Evolutionary conservation across 2,329 filamentous ascomycete species (phyloP), one percentile per base, ranked within the genome.

Genomic region (Raffaelea albimanens): DNA sequence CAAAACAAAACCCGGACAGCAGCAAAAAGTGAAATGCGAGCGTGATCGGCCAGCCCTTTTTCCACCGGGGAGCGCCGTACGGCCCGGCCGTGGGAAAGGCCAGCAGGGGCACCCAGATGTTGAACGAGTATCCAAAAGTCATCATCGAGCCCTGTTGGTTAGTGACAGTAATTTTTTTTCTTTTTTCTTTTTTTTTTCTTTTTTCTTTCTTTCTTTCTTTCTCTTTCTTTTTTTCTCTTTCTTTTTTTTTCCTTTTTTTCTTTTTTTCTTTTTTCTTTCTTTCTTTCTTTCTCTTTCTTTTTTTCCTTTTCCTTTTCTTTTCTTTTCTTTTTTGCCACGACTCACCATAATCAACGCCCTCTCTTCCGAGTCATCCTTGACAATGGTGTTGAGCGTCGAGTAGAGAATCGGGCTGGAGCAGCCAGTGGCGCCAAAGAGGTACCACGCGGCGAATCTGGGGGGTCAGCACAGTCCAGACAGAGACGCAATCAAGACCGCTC

Each of bases 31-130:
- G 65, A 44, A 75, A 75, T 0, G 62, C 64, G 43, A 73, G 63
- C 2, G 68, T 65, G 5, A 72, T 64, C 0, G 70, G 68, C 61
- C 70, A 75, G 0, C 71, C 71, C 25, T 69, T 70, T 2, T 57
- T 65, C 72, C 71, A 75, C 31, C 65, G 59, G 0, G 71, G 71
- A 0, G 68, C 68, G 3, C 67, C 65, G 25, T 66, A 53, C 0
- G 60, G 57, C 1, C 67, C 67, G 1, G 64, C 65, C 1, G 67
- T 69, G 0, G 67, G 68, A 49, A 67, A 71, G 2, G 67, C 55
- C 2, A 70, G 55, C 5, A 70, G 58, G 0, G 67, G 67, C 4
- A 69, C 65, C 68, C 68, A 70, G 13, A 70, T 68, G 36, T 69
- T 59, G 51, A 70, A 69, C 1, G 65, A 68, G 49, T 69, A 70